Evolutionary conservation across 139 green algal genomes (phyloP), one percentile per base, ranked within the genome.

Genomic region (Chlamydomonas applanata): DNA sequence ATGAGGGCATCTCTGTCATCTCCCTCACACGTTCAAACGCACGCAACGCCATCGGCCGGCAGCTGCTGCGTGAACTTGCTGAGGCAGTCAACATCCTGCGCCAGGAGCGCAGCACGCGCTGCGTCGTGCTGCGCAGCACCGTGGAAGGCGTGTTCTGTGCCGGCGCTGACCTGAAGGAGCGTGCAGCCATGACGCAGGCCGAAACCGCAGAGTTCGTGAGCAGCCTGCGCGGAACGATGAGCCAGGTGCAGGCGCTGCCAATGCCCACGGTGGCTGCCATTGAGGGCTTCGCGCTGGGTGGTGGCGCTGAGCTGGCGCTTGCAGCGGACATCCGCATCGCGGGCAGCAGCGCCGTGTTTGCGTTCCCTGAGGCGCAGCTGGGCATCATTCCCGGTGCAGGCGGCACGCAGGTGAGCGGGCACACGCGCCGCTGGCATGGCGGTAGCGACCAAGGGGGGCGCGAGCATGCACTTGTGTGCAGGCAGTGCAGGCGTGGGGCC

Each of bases 321-420:
- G 81, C 91, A 3, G 92, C 86, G 71, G 93, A 97, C 79, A 71
- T 97, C 1, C 80, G 92, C 33, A 40, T 77, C 20, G 32, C 75
- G 34, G 74, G 74, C 19, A 9, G 34, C 14, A 66, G 49, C 13
- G 75, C 80, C 2, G 36, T 76, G 33, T 85, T 95, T 66, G 86
- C 86, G 1, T 90, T 93, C 57, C 87, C 86, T 20, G 90, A 95
- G 72, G 82, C 85, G 3, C 73, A 83, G 57, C 83, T 97, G 52
- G 92, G 91, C 71, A 95, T 97, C 80, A 97, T 97, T 4, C 91
- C 92, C 0, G 91, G 91, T 0, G 90, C 89, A 3, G 92, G 92
- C 0, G 91, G 90, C 32, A 96, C 90, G 19, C 79, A 85, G 74
- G 74, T 79, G 44, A 44, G 40, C 4, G 13, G n/a, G 54, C 54